Base-by-base conservation (phyloP, 495 filamentous ascomycete species). In the Penicillium lividum region DNA sequence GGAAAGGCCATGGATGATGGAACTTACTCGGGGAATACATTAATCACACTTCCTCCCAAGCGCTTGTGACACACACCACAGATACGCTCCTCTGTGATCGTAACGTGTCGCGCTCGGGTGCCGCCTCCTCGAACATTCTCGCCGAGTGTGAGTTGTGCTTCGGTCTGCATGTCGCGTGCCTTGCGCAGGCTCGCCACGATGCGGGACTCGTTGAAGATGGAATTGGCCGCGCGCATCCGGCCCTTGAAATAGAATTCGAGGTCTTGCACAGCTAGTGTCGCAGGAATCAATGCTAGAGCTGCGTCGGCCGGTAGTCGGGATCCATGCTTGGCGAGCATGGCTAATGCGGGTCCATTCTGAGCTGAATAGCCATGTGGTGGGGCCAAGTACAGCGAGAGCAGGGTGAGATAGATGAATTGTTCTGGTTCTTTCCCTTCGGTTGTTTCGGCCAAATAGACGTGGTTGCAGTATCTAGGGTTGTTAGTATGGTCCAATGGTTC, bases 31-130 rank as follows among this genome's bases (percentile, higher is more conserved):
- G 89, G 85, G 67, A 85, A 83, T 54, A 89, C 86, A 68, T 86
- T 83, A 52, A 98, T 89, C 18, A 95, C 94, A 72, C 88, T 94
- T 13, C 90, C 86, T 7, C 95, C 94, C 60, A 98, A 81, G 56
- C 94, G 76, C 76, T 97, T 97, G 70, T 96, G 87, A 69, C 94
- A 98, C 38, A 94, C 89, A 10, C 89, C 86, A 70, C 94, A 98
- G 25, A 94, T 87, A 57, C 90, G 81, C 61, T 97, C 92, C 64
- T 98, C 93, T 2, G 77, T 80, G 56, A 98, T 84, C 7, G 91
- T 83, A 31, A 96, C 91, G 59, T 87, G 78, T 56, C 89, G 77
- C 64, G 89, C 91, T 60, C 86, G 76, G 0, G 84, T 85, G 8
- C 76, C 78, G 53, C 73, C 74, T 9, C 72, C 74, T 9, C 72